phyloP scores from a whole-genome alignment of 805 yeast species.

The Starmerella powellii region DNA sequence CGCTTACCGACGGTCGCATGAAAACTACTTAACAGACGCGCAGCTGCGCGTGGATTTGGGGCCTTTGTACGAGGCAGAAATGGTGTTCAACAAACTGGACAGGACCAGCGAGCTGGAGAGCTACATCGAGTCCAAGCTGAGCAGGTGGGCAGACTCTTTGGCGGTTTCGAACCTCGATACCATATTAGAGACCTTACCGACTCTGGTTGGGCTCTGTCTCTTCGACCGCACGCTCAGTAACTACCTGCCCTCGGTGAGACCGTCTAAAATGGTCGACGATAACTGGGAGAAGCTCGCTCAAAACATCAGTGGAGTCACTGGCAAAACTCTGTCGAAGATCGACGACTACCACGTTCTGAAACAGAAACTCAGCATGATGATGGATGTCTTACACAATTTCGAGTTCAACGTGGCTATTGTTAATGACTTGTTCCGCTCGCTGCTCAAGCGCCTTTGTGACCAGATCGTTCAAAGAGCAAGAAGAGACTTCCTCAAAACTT shows the following conservation, averaged over 20 bases:
- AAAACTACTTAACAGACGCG: constrained; percentile 36
- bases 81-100: constrained; percentile 67
- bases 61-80: constrained; percentile 69
- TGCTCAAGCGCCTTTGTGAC: constrained; percentile 52
- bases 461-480: constrained; percentile 45
- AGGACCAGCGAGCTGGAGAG: constrained; percentile 48
- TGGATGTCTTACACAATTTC: constrained; percentile 65
- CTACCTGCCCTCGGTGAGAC: constrained; percentile 47
- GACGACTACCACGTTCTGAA: constrained; percentile 34
- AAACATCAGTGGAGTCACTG: constrained; percentile 24
- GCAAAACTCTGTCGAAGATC: constrained; percentile 25
- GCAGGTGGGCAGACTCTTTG: constrained; percentile 53
- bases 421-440: constrained; percentile 46
- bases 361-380: constrained; percentile 52
- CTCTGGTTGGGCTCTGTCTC: constrained; percentile 63
- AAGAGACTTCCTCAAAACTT: constrained; percentile 46
- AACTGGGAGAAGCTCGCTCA: constrained; percentile 58
- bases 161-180: constrained; percentile 33
- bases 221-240: constrained; percentile 56
- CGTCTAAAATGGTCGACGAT: constrained; percentile 54
- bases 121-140: constrained; percentile 57
- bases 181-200: constrained; percentile 33
- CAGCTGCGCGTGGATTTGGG: constrained; percentile 45
- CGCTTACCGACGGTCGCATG: constrained; percentile 51
- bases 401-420: constrained; percentile 48